Evolutionary conservation across 2,329 filamentous ascomycete genomes (phyloP).

Genomic region (Aspergillus ruber): DNA sequence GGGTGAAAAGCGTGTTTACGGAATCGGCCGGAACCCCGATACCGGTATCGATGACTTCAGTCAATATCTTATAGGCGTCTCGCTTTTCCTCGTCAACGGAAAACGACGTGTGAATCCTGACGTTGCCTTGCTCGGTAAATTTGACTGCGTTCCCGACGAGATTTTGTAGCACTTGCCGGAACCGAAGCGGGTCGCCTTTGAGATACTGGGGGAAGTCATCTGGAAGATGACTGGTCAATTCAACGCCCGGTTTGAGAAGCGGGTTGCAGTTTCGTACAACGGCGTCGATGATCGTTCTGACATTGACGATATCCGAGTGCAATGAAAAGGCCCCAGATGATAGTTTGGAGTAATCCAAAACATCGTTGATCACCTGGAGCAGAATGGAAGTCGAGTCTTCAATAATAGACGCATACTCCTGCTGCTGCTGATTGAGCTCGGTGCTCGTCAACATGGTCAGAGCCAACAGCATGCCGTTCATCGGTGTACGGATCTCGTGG

Average conservation of each 20-base stretch:
- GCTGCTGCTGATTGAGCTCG: slow-evolving; percentile 47
- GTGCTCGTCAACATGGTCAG: slow-evolving; percentile 53
- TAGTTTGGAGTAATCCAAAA: slow-evolving; percentile 61
- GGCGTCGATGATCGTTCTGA: slow-evolving; percentile 40
- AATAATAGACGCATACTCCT: slow-evolving; percentile 52
- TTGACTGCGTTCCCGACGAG: slow-evolving; percentile 56
- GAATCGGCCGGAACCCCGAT: slow-evolving; percentile 47
- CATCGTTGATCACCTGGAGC: slow-evolving; percentile 58
- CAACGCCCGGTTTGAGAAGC: slow-evolving; percentile 42
- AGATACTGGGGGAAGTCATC: slow-evolving; percentile 45
- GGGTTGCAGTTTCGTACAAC: slow-evolving; percentile 48
- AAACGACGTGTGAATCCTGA: slow-evolving; percentile 41
- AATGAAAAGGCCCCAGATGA: slow-evolving; percentile 55
- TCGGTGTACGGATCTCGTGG: slow-evolving; percentile 59
- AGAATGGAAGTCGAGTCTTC: slow-evolving; percentile 55
- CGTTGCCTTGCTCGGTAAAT: slow-evolving; percentile 53
- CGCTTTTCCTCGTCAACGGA: slow-evolving; percentile 35
- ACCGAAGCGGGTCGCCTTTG: slow-evolving; percentile 54
- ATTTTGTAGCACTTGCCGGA: slow-evolving; percentile 58
- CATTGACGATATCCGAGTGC: slow-evolving; percentile 46
- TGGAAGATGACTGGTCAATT: slow-evolving; percentile 40
- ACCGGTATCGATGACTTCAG: slow-evolving; percentile 50
- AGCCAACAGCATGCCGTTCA: slow-evolving; percentile 59
- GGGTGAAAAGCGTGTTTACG: slow-evolving; percentile 47
- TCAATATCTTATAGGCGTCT: slow-evolving; percentile 41